Base-by-base conservation (phyloP, 306 rosid genomes). In the Trichosanthes truncata region DNA sequence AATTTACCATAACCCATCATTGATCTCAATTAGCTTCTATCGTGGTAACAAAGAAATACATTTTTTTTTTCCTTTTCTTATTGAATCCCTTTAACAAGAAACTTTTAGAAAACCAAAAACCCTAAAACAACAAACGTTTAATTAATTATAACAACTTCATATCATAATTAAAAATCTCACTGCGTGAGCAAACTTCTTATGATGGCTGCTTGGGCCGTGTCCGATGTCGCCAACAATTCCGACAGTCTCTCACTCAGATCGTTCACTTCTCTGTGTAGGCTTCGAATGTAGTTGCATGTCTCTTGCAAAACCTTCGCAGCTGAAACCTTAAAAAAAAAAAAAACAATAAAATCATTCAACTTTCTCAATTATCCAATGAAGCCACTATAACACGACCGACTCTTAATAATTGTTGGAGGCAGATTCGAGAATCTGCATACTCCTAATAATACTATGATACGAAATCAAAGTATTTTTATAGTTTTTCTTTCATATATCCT, bases 211-310 rank as follows among this genome's bases (percentile, higher is more conserved):
- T 66, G 74, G 7, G 74, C 74, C 7, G 74, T 66, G 49, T 66
- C 74, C 3, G 74, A 66, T 18, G 74, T 66, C 5, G 74, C 74
- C 29, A 66, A 38, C 48, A 66, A 36, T 49, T 36, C 74, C 6
- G 74, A 66, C 48, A 66, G 31, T 17, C 74, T 36, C 49, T 66
- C 74, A 41, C 74, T 66, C 74, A 66, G 49, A 66, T 35, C 74
- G 1, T 66, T 49, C 13, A 66, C 74, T 41, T 66, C 74, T 36
- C 46, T 36, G 15, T 36, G 74, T 35, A 66, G 29, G 7, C 74
- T 66, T 36, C 74, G 12, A 35, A 66, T 66, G 29, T 40, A 66
- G 3, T 66, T 66, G 74, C 74, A 66, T 36, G 74, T 66, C 29
- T 66, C 74, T n/a, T 36, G 49, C 49, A 66, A 36, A 1, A 66